Percentiles rank a stretch among this genome's conserved stretches.
These are phyloP conservation scores for Leccinum griseonigrum DNA, from an alignment of 1,284 basidiomycete species.

Conservation along the genomic window DNA sequence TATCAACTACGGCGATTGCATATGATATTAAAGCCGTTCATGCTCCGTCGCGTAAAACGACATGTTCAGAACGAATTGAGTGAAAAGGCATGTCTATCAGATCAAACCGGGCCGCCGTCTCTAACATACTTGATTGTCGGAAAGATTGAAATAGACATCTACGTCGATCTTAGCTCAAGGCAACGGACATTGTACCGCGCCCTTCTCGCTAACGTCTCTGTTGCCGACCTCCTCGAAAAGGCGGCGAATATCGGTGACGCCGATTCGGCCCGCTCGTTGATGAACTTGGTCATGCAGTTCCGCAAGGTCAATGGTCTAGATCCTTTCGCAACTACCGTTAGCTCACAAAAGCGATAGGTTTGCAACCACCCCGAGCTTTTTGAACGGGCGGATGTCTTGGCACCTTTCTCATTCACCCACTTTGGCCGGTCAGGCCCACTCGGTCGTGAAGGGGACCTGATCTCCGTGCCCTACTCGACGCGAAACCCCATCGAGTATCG, in stretches of 20 bases:
- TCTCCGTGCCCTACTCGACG: conserved; percentile 83
- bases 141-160: conserved; percentile 95
- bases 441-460: conserved; percentile 81
- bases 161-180: conserved; percentile 91
- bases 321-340: neutral
- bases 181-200: conserved; percentile 93
- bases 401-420: conserved; percentile 86
- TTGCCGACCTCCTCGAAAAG: conserved; percentile 92
- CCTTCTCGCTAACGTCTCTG: conserved; percentile 90
- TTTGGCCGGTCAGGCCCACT: conserved; percentile 85
- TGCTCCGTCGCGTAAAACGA: conserved; percentile 96
- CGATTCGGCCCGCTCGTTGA: conserved; percentile 88
- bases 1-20: conserved; percentile 94
- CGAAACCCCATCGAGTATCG: conserved; percentile 81
- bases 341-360: conserved; percentile 51
- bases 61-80: conserved; percentile 99
- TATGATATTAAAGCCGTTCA: conserved; percentile 99
- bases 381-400: conserved; percentile 93
- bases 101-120: neutral
- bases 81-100: conserved; percentile 72
- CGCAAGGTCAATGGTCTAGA: conserved; percentile 65
- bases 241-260: conserved; percentile 88
- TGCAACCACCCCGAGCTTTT: conserved; percentile 99
- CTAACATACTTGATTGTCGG: neutral
- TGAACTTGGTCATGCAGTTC: conserved; percentile 99